Evolutionary conservation across 306 rosid genomes (phyloP).

Genomic region (Dicorynia guianensis): DNA sequence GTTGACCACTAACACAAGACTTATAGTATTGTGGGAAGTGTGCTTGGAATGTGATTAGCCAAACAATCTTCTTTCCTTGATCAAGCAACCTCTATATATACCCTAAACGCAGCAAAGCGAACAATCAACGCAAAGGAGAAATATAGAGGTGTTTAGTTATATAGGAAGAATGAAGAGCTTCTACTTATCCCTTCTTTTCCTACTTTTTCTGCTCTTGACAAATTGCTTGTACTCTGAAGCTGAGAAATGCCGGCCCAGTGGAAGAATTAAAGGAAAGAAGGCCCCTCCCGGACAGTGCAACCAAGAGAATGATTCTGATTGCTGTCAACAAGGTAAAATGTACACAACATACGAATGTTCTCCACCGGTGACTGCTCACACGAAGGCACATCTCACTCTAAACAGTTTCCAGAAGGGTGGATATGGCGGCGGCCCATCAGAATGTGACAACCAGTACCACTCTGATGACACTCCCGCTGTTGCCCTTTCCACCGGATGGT

Average conservation of each 20-base stretch:
- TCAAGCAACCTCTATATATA: no score
- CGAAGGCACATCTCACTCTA: slow-evolving; percentile 41
- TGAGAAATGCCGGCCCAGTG: slow-evolving; percentile 2
- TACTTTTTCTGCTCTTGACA: background rate
- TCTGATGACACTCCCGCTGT: no score
- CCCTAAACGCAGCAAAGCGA: no score
- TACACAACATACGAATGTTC: slow-evolving; percentile 44
- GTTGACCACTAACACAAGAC: slow-evolving; percentile 7
- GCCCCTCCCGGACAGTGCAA: slow-evolving; percentile 44
- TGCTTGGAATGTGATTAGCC: background rate
- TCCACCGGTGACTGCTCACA: slow-evolving; percentile 29
- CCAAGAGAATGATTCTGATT: slow-evolving; percentile 28
- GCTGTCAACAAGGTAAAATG: slow-evolving; percentile 35
- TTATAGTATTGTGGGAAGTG: background rate
- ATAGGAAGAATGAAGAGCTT: background rate
- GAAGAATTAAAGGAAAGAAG: background rate
- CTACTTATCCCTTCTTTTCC: background rate
- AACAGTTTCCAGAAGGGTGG: slow-evolving; percentile 22
- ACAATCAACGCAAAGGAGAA: background rate
- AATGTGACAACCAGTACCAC: background rate
- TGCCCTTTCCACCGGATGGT: background rate
- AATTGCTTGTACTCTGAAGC: slow-evolving; percentile 6
- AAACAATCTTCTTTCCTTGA: no score
- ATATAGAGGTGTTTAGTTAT: background rate
- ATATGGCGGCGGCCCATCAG: background rate